Evolutionary conservation across 1,139 yeast species (phyloP), one percentile per base, ranked within the genome.

Genomic region (Taphrina flavorubra): DNA sequence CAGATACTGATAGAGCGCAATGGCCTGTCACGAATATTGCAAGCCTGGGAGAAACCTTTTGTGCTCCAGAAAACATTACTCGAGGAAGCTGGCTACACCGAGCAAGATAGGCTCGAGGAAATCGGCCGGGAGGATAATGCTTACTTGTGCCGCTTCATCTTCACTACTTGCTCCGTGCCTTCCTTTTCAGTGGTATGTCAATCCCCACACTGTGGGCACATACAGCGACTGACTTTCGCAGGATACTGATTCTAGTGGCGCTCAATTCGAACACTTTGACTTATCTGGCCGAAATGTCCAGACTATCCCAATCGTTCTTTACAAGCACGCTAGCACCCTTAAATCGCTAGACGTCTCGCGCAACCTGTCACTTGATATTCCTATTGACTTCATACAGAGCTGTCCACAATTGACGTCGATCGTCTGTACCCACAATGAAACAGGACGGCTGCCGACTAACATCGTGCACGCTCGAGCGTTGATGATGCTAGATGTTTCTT

Each of bases 61-160:
- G 83, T 86, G 72, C 86, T 90, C 68, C 97, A 92, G 77, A 85
- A 87, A 75, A 88, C 89, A 59, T 77, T 92, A 63, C 79, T 95
- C 31, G 81, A 87, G 72, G 80, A 89, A 56, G 88, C 92, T 76
- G 99, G 99, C 1, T 94, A 90, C 76, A 84, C 85, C 1, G 89
- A 86, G 65, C 81, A 84, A 18, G 98, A 92, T 76, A 86, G 87
- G 64, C 80, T 92, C 65, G 87, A 87, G 70, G 89, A 87, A 66
- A 83, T 92, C 68, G 97, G 97, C 42, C 83, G 97, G 70, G 96
- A 90, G 70, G 99, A 94, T 78, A 80, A 94, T 71, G 88, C 95
- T 62, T 92, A 87, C 75, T 81, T 95, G 56, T 90, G 95, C 77
- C 90, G 92, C 73, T 91, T 94, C 77, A 59, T 73, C 31, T 72